Base-by-base conservation (phyloP, 331 rosid genomes). In the Cucumis variabilis region DNA sequence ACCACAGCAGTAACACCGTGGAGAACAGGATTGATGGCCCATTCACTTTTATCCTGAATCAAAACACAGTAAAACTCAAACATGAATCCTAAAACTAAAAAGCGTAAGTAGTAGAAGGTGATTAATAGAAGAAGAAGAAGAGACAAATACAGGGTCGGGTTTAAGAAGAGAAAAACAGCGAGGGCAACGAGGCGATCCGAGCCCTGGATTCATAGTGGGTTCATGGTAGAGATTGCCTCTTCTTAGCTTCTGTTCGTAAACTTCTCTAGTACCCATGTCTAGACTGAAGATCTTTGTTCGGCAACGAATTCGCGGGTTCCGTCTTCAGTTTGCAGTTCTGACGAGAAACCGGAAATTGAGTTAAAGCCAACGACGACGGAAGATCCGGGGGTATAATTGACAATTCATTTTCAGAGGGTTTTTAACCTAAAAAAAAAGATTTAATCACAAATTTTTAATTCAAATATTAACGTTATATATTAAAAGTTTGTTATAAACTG, bases 151-250 rank as follows among this genome's bases (percentile, higher is more conserved):
- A 16, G 93, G 74, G 82, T 87, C 63, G 74, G 96, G 91, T 89
- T 89, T 81, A 70, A 96, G 88, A 48, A 94, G 95, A 51, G 98
- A 93, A 80, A 96, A 96, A 83, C 99, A 93, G 30, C 99, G 98
- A 87, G 99, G 98, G 88, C 98, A 96, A 30, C 98, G 95, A 30
- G 95, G 86, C 3, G 93, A 80, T 72, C 99, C 96, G 5, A 95
- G 98, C 71, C 99, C 97, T 2, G 98, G 97, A 85, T 94, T 94
- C 58, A 96, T 89, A 79, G 99, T 96, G 37, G 98, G 97, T 53
- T 94, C 98, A 78, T 92, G 94, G 86, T 92, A 88, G 60, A 94
- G 92, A 90, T 94, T 94, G 16, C 96, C 98, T 2, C 69, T 94
- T 85, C 91, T 90, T 13, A 95, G 92, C 92, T 92, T 96, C 93